Evolutionary conservation across 257 asterid species (phyloP).

Genomic region (Solanum sitiens): DNA sequence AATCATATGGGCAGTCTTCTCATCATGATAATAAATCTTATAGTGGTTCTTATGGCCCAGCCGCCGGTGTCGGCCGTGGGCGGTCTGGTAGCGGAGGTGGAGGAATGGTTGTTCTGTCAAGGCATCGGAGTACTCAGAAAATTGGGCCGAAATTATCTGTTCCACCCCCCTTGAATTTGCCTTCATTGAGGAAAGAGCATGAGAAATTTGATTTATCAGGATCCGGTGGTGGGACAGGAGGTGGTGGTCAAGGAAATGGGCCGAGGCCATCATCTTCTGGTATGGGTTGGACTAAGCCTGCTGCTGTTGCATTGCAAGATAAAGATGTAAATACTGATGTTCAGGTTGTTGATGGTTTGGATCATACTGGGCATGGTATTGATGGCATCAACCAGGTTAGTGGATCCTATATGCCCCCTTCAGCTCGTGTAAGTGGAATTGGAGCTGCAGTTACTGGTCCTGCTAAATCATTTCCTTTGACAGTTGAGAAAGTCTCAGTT

Average conservation of each 20-base stretch:
- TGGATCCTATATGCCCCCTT: slow-evolving; percentile 72
- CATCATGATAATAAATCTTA: slow-evolving; percentile 40
- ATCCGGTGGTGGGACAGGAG: slow-evolving; percentile 38
- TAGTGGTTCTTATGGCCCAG: slow-evolving; percentile 51
- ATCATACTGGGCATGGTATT: slow-evolving; percentile 13
- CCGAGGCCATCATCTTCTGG: slow-evolving; percentile 74
- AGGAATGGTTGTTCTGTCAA: slow-evolving; percentile 84
- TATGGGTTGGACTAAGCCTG: slow-evolving; percentile 87
- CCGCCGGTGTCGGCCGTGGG: slow-evolving; percentile 31
- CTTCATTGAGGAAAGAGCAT: slow-evolving; percentile 91
- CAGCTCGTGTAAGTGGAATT: slow-evolving; percentile 45
- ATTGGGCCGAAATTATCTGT: slow-evolving; percentile 68
- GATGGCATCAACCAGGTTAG: slow-evolving; percentile 28
- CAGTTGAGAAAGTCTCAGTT: slow-evolving; percentile 53
- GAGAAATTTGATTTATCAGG: slow-evolving; percentile 63
- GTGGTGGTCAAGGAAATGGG: slow-evolving; percentile 61
- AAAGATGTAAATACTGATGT: slow-evolving; percentile 31
- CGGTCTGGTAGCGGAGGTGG: slow-evolving; percentile 59
- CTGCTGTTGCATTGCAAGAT: slow-evolving; percentile 24
- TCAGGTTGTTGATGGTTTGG: slow-evolving; percentile 25
- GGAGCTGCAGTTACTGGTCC: slow-evolving; percentile 27
- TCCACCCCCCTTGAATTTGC: slow-evolving; percentile 96
- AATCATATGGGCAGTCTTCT: slow-evolving; percentile 73
- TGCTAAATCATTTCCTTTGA: slow-evolving; percentile 22
- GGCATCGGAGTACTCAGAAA: slow-evolving; percentile 54